Evolutionary conservation across 192 early-diverging fungal species (phyloP).

Genomic region (Oehlia diaphana): DNA sequence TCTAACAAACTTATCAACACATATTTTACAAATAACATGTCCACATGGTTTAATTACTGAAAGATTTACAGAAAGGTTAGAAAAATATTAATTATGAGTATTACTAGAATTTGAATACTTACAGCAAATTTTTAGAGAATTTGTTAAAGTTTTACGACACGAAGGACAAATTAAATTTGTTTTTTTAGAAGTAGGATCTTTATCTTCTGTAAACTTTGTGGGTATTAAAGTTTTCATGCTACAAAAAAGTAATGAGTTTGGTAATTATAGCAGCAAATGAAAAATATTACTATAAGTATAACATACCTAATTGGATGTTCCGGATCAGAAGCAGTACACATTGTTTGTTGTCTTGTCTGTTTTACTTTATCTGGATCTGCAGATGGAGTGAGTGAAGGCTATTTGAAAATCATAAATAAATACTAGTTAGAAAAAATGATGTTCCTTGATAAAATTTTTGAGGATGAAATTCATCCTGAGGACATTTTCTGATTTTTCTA

Average conservation of each 20-base stretch:
- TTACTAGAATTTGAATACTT: constrained; percentile 16
- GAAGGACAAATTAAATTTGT: constrained; percentile 59
- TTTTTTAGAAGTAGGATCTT: constrained; percentile 40
- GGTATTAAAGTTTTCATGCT: constrained; percentile 68
- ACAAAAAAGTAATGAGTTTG: background rate
- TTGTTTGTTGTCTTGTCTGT: constrained; percentile 54
- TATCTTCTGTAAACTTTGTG: constrained; percentile 60
- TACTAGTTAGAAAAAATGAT: background rate
- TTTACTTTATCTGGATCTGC: constrained; percentile 56
- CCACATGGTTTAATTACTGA: constrained; percentile 67
- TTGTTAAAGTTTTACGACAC: constrained; percentile 72
- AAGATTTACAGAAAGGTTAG: background rate
- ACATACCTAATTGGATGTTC: constrained; percentile 64
- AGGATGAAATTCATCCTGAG: too few species aligned
- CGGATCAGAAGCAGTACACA: constrained; percentile 64
- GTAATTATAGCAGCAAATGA: background rate
- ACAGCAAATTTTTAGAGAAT: constrained; percentile 67
- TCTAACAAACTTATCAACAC: constrained; percentile 66
- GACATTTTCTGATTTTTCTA: background rate
- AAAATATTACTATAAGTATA: background rate
- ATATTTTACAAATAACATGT: constrained; percentile 70
- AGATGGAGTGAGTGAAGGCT: constrained; percentile 73
- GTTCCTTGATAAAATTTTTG: too few species aligned
- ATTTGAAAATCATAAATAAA: background rate
- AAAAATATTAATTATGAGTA: background rate